Base-by-base conservation (phyloP, 495 filamentous ascomycete genomes). In the Penicillium nucicola region DNA sequence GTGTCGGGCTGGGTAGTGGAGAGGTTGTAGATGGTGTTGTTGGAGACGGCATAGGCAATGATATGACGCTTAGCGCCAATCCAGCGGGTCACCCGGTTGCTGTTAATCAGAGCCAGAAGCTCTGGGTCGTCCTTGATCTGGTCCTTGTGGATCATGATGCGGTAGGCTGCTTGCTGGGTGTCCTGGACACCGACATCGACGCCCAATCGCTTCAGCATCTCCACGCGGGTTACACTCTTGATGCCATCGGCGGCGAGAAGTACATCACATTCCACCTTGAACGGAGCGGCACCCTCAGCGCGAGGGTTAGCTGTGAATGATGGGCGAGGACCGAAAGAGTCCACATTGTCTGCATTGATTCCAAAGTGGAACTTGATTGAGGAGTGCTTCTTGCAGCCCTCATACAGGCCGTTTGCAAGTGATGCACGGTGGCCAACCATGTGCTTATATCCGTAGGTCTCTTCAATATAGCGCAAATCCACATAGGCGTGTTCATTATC, bases 91-190 rank as follows among this genome's bases (percentile, higher is more conserved):
- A 87, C 87, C n/a, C 68, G 72, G 53, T 85, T 82, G 52, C 74
- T 70, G 49, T 87, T 79, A 11, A 92, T 69, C 5, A 92, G 77
- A 22, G 71, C 81, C 19, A 86, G 69, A 13, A 91, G 79, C 55
- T 88, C 84, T 0, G 83, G 77, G 65, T 90, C 84, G 42, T 77
- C 60, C 48, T 75, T 69, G 79, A 89, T 83, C 54, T 89, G 77
- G 36, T 79, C 74, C 13, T 84, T 81, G 45, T 75, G 77, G 50
- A 92, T 81, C 84, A 92, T 87, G 72, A 93, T 90, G 12, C 88
- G 80, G 76, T 90, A 92, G n/a, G 87, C 88, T 13, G 87, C 87
- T 61, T 92, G 84, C 25, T 86, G 75, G 28, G 84, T 90, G 60
- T 90, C 86, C 47, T 82, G 75, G 63, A 88, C 81, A 44, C 80